phyloP scores from a whole-genome alignment of 1,284 basidiomycete species.

The Sparassis latifolia region DNA sequence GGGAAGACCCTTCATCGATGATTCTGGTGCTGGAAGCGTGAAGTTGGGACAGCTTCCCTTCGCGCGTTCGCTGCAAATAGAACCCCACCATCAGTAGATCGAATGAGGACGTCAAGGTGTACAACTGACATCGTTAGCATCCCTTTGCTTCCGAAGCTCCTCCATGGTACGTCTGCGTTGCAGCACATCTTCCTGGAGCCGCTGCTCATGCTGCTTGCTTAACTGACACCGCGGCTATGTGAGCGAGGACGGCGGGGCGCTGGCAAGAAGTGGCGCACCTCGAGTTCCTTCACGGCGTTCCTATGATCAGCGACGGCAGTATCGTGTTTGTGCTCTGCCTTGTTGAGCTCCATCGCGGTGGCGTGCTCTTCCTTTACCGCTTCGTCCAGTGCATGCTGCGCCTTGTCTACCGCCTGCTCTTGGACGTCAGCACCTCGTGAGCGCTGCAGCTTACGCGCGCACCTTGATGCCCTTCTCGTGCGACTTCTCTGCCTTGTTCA shows the following conservation, averaged over 20 bases:
- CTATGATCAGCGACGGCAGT: slow-evolving; percentile 35
- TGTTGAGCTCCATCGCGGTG: slow-evolving; percentile 37
- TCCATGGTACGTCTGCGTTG: slow-evolving; percentile 19
- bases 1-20: no score
- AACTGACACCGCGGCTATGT: slow-evolving; percentile 11
- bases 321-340: slow-evolving; percentile 45
- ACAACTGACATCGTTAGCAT: slow-evolving; percentile 22
- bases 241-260: neutral
- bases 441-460: neutral
- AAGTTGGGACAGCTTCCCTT: slow-evolving; percentile 22
- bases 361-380: slow-evolving; percentile 41
- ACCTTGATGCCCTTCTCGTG: slow-evolving; percentile 46
- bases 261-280: slow-evolving; percentile 27
- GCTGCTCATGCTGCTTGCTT: slow-evolving; percentile 22
- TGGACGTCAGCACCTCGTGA: neutral
- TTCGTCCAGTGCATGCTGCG: slow-evolving; percentile 39
- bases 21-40: slow-evolving; percentile 4
- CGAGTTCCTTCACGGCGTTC: slow-evolving; percentile 36
- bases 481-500: slow-evolving; percentile 39
- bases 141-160: slow-evolving; percentile 23
- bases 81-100: neutral
- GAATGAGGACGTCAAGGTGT: neutral
- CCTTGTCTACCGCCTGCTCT: slow-evolving; percentile 36
- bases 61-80: slow-evolving; percentile 9
- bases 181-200: slow-evolving; percentile 22